Evolutionary conservation across 140 eudicot species (phyloP).

Genomic region (Senecio squalidus): DNA sequence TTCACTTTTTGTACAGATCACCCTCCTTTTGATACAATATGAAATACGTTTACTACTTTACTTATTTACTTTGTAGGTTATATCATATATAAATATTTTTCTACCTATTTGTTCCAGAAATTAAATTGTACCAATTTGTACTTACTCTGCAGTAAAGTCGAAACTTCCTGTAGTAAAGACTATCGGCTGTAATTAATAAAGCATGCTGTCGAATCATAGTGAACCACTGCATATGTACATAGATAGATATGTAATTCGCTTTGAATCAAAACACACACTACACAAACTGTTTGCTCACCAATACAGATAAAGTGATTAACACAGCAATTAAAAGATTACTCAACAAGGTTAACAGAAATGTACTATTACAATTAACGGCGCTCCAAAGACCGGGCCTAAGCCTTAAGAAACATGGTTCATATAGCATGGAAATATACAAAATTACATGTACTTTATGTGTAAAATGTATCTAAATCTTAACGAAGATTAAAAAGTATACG

Average conservation of each 20-base stretch:
- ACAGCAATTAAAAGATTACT: not conserved
- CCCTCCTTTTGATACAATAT: not conserved
- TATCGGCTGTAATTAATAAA: constrained; percentile 50
- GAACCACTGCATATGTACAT: constrained; percentile 53
- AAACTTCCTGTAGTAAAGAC: constrained; percentile 56
- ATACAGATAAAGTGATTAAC: not conserved
- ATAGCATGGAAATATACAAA: too few relatives aligned
- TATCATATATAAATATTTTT: not conserved
- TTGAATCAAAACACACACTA: not conserved
- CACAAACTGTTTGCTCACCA: not conserved
- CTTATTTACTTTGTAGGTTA: not conserved
- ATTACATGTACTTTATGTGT: too few relatives aligned
- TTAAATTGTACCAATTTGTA: constrained; percentile 4
- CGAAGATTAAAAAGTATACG: too few relatives aligned
- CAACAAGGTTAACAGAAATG: too few relatives aligned
- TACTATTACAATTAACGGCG: too few relatives aligned
- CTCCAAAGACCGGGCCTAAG: too few relatives aligned
- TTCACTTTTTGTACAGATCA: too few relatives aligned
- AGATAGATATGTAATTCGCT: not conserved
- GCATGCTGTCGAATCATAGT: constrained; percentile 64
- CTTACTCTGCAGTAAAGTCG: constrained; percentile 61
- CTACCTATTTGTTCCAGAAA: not conserved
- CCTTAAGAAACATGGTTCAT: too few relatives aligned
- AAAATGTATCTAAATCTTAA: too few relatives aligned
- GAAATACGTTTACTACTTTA: not conserved